phyloP scores from a whole-genome alignment of 129 eudicot species.

The Flaveria trinervia region DNA sequence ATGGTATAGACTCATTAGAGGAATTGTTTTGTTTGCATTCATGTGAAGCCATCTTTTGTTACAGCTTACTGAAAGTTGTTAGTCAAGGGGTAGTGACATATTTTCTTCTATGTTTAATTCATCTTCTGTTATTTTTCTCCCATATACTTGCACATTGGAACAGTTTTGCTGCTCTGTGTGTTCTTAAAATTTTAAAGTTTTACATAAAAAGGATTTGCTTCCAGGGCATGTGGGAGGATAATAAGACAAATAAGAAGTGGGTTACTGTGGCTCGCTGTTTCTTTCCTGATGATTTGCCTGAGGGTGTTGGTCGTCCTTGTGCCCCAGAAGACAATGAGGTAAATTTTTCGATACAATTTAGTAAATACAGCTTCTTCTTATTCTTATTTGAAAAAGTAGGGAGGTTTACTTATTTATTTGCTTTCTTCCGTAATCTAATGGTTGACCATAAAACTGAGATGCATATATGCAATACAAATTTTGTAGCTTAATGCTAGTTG shows the following conservation, averaged over 20 bases:
- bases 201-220: slow-evolving; percentile 24
- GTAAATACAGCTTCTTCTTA: background rate
- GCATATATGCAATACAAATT: background rate
- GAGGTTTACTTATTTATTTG: background rate
- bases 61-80: background rate
- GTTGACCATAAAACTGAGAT: background rate
- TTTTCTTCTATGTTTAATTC: background rate
- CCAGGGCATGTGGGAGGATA: slow-evolving; percentile 97
- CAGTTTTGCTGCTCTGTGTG: background rate
- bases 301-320: slow-evolving; percentile 89
- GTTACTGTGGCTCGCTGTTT: slow-evolving; percentile 66
- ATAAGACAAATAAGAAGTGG: slow-evolving; percentile 60
- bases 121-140: background rate
- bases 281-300: slow-evolving; percentile 86
- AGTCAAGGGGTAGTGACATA: background rate
- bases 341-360: slow-evolving; percentile 1
- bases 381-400: background rate
- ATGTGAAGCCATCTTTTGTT: background rate
- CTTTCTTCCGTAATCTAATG: background rate
- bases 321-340: slow-evolving; percentile 90
- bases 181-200: background rate
- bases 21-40: background rate
- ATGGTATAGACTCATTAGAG: background rate
- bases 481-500: background rate
- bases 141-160: background rate